These are phyloP conservation scores for Wickerhamomyces chaumierensis DNA, from an alignment of 805 yeast genomes.

Conservation along the genomic window DNA sequence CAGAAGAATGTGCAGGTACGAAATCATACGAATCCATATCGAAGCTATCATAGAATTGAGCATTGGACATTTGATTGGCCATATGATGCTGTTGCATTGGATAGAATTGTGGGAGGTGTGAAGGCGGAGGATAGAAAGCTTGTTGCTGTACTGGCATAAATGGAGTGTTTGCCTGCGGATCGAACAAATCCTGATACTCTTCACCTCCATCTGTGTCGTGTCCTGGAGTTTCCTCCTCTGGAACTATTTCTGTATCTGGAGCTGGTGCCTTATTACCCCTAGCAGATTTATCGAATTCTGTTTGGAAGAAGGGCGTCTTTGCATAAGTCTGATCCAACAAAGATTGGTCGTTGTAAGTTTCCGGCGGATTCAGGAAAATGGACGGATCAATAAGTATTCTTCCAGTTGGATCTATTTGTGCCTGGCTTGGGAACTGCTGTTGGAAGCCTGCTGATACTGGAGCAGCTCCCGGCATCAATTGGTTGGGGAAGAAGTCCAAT, in stretches of 20 bases:
- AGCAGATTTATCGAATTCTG: slow-evolving; percentile 8
- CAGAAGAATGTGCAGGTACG: background rate
- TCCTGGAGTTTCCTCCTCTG: slow-evolving; percentile 1
- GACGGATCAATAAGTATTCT: slow-evolving; percentile 16
- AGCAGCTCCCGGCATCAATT: too few relatives aligned
- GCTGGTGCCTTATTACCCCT: background rate
- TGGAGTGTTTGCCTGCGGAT: background rate
- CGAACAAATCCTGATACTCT: slow-evolving; percentile 1
- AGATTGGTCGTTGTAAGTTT: slow-evolving; percentile 30
- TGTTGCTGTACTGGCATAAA: background rate
- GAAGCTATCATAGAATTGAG: slow-evolving; percentile 9
- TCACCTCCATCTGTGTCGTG: slow-evolving; percentile 1
- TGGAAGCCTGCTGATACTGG: slow-evolving; percentile 1
- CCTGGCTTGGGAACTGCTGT: background rate
- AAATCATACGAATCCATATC: slow-evolving; percentile 2
- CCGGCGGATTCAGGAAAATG: slow-evolving; percentile 24
- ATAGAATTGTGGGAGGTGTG: slow-evolving; percentile 1
- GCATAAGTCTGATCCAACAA: slow-evolving; percentile 41
- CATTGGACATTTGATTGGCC: too few relatives aligned
- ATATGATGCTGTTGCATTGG: too few relatives aligned
- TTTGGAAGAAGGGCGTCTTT: slow-evolving; percentile 21
- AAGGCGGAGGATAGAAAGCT: slow-evolving; percentile 1
- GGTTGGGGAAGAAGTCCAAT: slow-evolving; percentile 48
- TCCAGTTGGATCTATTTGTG: background rate
- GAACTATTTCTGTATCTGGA: too few relatives aligned